phyloP scores from a whole-genome alignment of 2,329 filamentous ascomycete genomes.

The Colletotrichum falcatum region DNA sequence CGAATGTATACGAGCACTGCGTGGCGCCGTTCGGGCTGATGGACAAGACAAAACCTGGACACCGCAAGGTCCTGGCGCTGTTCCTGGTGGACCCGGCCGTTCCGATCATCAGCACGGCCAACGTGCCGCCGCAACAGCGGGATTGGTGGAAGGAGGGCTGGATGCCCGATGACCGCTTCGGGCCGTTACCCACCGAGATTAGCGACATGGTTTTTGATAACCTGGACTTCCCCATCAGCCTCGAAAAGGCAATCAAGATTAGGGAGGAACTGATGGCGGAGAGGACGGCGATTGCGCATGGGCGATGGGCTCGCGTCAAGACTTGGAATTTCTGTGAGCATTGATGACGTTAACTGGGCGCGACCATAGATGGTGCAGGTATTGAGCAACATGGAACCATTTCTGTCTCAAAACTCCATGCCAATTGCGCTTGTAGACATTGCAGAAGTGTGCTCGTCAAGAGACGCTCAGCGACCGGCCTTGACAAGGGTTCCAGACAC shows the following conservation, averaged over 20 bases:
- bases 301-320: background rate
- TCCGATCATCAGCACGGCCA: conserved; percentile 57
- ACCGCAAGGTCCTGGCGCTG: conserved; percentile 69
- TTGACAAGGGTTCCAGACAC: background rate
- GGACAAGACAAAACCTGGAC: conserved; percentile 65
- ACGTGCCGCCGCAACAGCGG: conserved; percentile 58
- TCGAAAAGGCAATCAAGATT: conserved; percentile 44
- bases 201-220: conserved; percentile 42
- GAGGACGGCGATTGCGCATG: conserved; percentile 33
- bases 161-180: background rate
- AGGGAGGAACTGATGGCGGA: conserved; percentile 47
- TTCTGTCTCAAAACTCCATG: no score
- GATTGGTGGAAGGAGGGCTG: conserved; percentile 52
- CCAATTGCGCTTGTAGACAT: no score
- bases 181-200: conserved; percentile 43
- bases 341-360: conserved; percentile 15
- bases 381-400: background rate
- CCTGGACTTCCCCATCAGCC: conserved; percentile 44
- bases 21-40: conserved; percentile 64
- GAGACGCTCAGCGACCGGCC: background rate
- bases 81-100: conserved; percentile 70
- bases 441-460: no score
- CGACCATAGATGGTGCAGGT: no score
- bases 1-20: conserved; percentile 65
- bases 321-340: conserved; percentile 47